Evolutionary conservation across 345 rosid genomes (phyloP), one percentile per base, ranked within the genome.

Genomic region (Cardiospermum halicacabum): DNA sequence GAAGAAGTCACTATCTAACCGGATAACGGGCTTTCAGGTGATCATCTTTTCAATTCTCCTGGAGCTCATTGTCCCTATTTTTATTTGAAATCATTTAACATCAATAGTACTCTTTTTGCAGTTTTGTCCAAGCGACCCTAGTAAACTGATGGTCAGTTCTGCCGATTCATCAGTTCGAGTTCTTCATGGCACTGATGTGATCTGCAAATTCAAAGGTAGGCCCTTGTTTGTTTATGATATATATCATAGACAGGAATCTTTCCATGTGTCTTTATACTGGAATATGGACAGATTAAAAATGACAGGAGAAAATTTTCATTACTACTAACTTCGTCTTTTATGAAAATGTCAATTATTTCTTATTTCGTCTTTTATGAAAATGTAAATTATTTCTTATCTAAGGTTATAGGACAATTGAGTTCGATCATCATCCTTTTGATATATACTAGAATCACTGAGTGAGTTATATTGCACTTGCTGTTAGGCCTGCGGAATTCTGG

Each of bases 1-100:
- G 65, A 81, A 74, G 73, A 80, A 78, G 67, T 78, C 80, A 19
- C 32, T 66, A 10, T 63, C n/a, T 69, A 70, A 74, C 72, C 78
- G 80, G 77, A 78, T 81, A 60, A 81, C 82, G 56, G 76, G 82
- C 58, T 75, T 81, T 56, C 78, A 81, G 85, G 82, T 78, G 34
- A 22, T 49, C 21, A 25, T 32, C 36, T 22, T 12, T 19, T 7
- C 37, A 39, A 50, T 22, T 54, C 2, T n/a, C 43, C 21, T 3
- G 3, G 24, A 13, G 21, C 11, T 59, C 11, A 3, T 21, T 63
- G 28, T 43, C 27, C 57, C 48, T 8, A 21, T 54, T 3, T 34
- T 19, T 12, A 37, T 11, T 53, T 4, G 28, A 68, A 37, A 54
- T 45, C 70, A 27, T 5, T 19, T 39, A 19, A n/a, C 45, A n/a